A percentile compares a stretch with the other conserved stretches of the same genome.
These are phyloP conservation scores for Gigaspora rosea DNA, from an alignment of 192 early-diverging fungal species.

Conservation along the genomic window DNA sequence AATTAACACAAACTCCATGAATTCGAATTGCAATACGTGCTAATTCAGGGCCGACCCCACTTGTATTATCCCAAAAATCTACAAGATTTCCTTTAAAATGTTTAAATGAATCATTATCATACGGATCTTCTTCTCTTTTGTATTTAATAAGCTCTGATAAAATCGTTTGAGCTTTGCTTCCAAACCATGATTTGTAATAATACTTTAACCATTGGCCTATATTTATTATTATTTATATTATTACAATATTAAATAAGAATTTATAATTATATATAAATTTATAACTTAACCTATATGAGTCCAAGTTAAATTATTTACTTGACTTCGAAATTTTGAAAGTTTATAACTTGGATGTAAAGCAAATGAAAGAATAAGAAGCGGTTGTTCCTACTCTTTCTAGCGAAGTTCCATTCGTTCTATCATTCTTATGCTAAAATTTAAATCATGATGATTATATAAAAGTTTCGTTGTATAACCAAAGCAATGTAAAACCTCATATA, in stretches of 20 bases:
- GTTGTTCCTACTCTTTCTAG: background rate
- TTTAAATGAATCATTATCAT: slow-evolving; percentile 12
- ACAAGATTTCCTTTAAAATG: slow-evolving; percentile 18
- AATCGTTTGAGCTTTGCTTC: background rate
- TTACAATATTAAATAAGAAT: too few species aligned
- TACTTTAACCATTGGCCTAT: slow-evolving; percentile 11
- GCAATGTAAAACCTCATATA: slow-evolving; percentile 11
- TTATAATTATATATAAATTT: too few species aligned
- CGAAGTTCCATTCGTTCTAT: background rate
- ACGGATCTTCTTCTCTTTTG: slow-evolving; percentile 14
- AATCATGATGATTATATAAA: background rate
- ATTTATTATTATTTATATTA: too few species aligned
- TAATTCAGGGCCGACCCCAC: background rate
- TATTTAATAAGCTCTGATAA: slow-evolving; percentile 7
- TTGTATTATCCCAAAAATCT: slow-evolving; percentile 6
- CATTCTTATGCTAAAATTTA: background rate
- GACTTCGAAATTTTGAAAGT: background rate
- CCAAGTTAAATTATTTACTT: background rate
- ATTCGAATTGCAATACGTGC: background rate
- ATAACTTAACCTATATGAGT: background rate
- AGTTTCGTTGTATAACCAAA: background rate
- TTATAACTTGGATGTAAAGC: background rate
- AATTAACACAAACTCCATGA: too few species aligned
- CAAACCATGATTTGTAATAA: slow-evolving; percentile 17
- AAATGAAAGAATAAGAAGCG: background rate